Evolutionary conservation across 805 yeast genomes (phyloP), one percentile per base, ranked within the genome.

Genomic region (Saccharomycopsis schoenii): DNA sequence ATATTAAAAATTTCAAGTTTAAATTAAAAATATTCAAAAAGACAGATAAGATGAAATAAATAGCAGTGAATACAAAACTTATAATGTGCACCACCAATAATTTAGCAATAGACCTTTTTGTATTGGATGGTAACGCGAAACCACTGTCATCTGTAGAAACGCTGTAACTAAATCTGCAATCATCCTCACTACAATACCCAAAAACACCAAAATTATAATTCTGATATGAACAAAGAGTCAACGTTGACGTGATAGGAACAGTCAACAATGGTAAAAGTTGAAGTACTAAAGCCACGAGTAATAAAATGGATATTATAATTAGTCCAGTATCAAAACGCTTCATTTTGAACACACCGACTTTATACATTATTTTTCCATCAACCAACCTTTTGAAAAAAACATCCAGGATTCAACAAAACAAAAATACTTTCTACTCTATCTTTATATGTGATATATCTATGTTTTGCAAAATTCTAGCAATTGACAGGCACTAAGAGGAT

Each of bases 51-150:
- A 57, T 17, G 57, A 83, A 69, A 57, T 83, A 71, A 4, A 83
- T 67, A 11, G 77, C 68, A 0, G 87, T 79, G 67, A 83, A 76
- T 0, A 81, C 84, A 1, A 83, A 75, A 0, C 89, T 80, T 3
- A 87, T 78, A 0, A 86, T 84, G 69, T 87, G 94, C 3, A 85
- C 88, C 39, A 86, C 76, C 47, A 88, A 71, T 60, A 87, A 72
- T 64, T 78, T 80, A 1, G 91, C 80, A 9, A 87, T 78, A 1
- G 83, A 75, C 60, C 75, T 79, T 64, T 86, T 75, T 1, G 88
- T 83, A 59, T 78, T 76, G 1, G 86, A 80, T 11, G 90, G 90
- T 42, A 84, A 69, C 4, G 79, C 69, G 64, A 80, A 77, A 29
- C 77, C 79, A 86, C 86, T 3, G 83, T 71, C 3, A 76, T 69